Conservation (phyloP, 257 asterid genomes). For the Solanum medicagineum region DNA sequence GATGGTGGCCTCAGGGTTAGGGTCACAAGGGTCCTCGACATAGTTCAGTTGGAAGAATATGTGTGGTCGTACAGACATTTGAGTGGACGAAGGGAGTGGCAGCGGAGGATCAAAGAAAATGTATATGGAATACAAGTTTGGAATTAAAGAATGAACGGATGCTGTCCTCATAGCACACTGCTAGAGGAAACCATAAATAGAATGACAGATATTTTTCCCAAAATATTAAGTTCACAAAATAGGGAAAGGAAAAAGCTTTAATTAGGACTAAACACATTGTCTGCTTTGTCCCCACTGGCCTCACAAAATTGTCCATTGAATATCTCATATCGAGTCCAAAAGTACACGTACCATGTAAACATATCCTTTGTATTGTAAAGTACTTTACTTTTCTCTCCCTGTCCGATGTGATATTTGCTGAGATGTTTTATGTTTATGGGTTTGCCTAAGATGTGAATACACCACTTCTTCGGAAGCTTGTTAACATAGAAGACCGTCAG, state of each 20-base stretch:
- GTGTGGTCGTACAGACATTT: neutral
- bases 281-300: neutral
- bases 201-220: neutral
- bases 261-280: neutral
- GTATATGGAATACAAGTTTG: neutral
- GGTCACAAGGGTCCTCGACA: neutral
- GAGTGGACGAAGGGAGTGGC: neutral
- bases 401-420: neutral
- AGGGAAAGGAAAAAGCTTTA: neutral
- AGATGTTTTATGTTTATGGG: neutral
- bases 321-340: neutral
- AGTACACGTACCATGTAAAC: neutral
- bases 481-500: neutral
- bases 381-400: neutral
- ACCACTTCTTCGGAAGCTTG: neutral
- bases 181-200: neutral
- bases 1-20: neutral
- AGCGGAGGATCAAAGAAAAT: neutral
- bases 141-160: neutral
- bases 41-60: neutral
- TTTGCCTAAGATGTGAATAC: neutral
- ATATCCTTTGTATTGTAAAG: neutral
- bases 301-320: neutral
- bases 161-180: neutral
- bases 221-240: neutral